These are phyloP conservation scores for Logfia minima DNA, from an alignment of 129 eudicot genomes.

Conservation along the genomic window DNA sequence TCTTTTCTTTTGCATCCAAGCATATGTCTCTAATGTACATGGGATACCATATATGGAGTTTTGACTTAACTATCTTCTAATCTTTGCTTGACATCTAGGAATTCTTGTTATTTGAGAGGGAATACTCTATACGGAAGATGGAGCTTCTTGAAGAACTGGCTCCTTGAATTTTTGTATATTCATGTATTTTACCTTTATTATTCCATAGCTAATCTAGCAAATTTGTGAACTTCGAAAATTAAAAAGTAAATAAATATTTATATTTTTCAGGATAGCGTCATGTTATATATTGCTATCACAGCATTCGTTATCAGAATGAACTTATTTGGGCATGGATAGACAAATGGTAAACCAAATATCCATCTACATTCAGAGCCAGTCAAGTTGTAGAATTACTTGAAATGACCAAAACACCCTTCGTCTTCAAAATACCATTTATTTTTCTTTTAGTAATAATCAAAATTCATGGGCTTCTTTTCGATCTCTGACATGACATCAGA, in stretches of 20 bases:
- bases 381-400: no score
- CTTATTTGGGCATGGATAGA: no score
- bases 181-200: slow-evolving; percentile 22
- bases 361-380: no score
- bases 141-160: slow-evolving; percentile 52
- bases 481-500: no score
- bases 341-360: no score
- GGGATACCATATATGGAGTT: not conserved
- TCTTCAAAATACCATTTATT: no score
- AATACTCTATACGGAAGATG: slow-evolving; percentile 69
- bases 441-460: no score
- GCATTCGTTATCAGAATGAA: not conserved
- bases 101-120: slow-evolving; percentile 81
- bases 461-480: no score
- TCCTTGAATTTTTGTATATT: slow-evolving; percentile 37
- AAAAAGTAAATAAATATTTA: not conserved
- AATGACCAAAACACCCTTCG: no score
- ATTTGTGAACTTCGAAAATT: not conserved
- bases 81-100: slow-evolving; percentile 48
- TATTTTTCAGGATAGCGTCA: not conserved
- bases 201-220: not conserved
- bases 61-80: not conserved
- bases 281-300: not conserved
- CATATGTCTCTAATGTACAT: not conserved
- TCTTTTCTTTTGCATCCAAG: not conserved